Base-by-base conservation (phyloP, 345 rosid species). In the Eucalyptus rudis region DNA sequence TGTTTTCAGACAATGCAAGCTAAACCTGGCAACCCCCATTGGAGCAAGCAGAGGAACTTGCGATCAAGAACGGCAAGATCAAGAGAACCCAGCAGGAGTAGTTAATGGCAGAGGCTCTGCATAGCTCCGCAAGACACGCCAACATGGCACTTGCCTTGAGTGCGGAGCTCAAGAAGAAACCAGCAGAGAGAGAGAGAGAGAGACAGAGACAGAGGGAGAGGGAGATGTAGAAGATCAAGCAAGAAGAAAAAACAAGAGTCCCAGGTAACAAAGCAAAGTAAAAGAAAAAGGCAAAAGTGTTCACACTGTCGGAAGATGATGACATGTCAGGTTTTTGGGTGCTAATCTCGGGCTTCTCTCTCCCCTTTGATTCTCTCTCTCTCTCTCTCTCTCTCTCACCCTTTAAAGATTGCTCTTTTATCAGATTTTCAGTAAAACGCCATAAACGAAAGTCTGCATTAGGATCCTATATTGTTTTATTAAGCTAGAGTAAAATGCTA, bases 21-120 rank as follows among this genome's bases (percentile, higher is more conserved):
- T 36, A 36, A 71, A 95, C 99, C 99, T 96, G 96, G 92, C 98
- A 96, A 54, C 88, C 91, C 85, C 97, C 96, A 90, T 94, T 93
- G 56, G 96, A 93, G 91, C 96, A 95, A 89, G 96, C 92, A 51
- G 90, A 86, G 62, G 94, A 90, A 89, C 89, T 49, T 54, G 89
- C 49, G 94, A 91, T 86, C 91, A 90, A 89, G 88, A 90, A 25
- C 13, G 92, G 91, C 89, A 91, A 89, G 89, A 93, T 86, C 89
- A 90, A 91, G 86, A 86, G 90, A 91, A 95, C 91, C 86, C 64
- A 91, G 88, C 88, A 52, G 81, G 11, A 68, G 50, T 17, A 20
- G 54, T 44, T 31, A 13, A 47, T 40, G 54, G 83, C 83, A 71
- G 81, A 71, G 62, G 87, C 59, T 89, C 91, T 90, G 92, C 93